Conservation (phyloP, 1,139 yeast species). For the Lipomyces yarrowii region DNA sequence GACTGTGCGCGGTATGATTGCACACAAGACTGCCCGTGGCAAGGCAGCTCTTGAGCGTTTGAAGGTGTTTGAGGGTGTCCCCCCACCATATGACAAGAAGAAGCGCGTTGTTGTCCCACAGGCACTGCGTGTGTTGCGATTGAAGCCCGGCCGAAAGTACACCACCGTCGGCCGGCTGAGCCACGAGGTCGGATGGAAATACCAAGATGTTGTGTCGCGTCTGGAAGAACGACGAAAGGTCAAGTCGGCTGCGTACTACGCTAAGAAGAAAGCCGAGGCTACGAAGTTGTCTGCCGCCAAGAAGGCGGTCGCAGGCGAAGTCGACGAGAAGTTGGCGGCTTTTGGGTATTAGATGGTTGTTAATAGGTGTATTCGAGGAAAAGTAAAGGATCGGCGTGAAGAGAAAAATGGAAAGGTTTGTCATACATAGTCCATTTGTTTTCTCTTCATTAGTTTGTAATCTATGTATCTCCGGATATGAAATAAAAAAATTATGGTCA, state of each 20-base stretch:
- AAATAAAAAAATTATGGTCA: not conserved
- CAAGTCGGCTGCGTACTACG: conserved; percentile 98
- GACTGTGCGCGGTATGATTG: conserved; percentile 99
- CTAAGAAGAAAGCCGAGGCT: conserved; percentile 95
- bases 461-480: conserved; percentile 19
- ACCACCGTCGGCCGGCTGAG: conserved; percentile 96
- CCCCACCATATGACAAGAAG: conserved; percentile 99
- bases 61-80: conserved; percentile 99
- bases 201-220: conserved; percentile 96
- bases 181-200: conserved; percentile 98
- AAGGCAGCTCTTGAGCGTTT: conserved; percentile 99
- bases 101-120: conserved; percentile 99
- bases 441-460: conserved; percentile 12
- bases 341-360: conserved; percentile 64
- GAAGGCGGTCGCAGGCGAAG: conserved; percentile 75
- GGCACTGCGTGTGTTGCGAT: conserved; percentile 98
- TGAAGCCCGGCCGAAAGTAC: conserved; percentile 99
- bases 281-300: conserved; percentile 88
- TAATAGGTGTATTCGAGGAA: not conserved
- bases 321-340: conserved; percentile 73
- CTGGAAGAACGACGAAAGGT: conserved; percentile 99
- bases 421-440: conserved; percentile 2
- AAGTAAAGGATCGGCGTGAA: conserved; percentile 16
- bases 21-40: conserved; percentile 99
- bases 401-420: conserved; percentile 9